Evolutionary conservation across 2,329 filamentous ascomycete species (phyloP).

Genomic region (Neofusicoccum cordaticola): DNA sequence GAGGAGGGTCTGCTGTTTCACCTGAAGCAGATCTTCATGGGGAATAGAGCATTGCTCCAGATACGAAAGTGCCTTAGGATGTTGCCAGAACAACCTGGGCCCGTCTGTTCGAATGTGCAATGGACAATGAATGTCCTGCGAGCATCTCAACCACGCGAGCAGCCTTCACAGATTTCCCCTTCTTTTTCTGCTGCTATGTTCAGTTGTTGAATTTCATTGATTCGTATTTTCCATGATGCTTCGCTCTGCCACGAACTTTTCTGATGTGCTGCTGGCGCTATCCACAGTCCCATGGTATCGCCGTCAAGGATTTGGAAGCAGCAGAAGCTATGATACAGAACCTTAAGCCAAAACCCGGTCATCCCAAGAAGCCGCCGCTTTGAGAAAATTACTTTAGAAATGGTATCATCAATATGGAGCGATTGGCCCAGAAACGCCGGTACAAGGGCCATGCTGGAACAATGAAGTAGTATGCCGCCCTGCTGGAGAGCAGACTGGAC

Average conservation of each 20-base stretch:
- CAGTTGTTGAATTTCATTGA: too few relatives aligned
- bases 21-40: too few relatives aligned
- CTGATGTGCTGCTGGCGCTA: background rate
- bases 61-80: too few relatives aligned
- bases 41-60: too few relatives aligned
- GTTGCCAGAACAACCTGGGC: too few relatives aligned
- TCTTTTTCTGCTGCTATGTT: background rate
- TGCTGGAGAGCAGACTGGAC: background rate
- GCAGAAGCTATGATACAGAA: conserved; percentile 4
- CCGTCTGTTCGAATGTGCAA: too few relatives aligned
- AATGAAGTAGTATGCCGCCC: background rate
- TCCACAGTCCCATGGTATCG: background rate
- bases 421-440: background rate
- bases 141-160: too few relatives aligned
- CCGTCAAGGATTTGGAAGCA: background rate
- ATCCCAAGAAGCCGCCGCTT: background rate
- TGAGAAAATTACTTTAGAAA: background rate
- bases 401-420: conserved; percentile 12
- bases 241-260: background rate
- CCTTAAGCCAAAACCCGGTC: background rate
- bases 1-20: too few relatives aligned
- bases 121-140: too few relatives aligned
- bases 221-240: background rate
- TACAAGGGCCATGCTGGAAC: background rate
- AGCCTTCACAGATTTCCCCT: too few relatives aligned